Percentiles rank a stretch among this genome's conserved stretches.
Conservation (phyloP, 768 basidiomycete species). For the Mycena galericulata region DNA sequence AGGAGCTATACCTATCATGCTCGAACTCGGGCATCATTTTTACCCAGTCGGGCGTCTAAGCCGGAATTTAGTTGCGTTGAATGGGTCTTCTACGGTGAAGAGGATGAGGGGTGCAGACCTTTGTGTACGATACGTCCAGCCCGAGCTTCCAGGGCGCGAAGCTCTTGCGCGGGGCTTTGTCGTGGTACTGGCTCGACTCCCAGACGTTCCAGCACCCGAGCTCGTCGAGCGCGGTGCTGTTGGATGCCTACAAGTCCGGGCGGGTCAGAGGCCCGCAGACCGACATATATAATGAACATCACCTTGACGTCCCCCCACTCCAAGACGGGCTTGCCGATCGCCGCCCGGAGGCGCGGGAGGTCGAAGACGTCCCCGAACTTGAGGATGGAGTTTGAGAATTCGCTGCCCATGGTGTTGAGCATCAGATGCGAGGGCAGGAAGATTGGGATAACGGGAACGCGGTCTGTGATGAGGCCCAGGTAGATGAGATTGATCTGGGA, state of each 20-base stretch:
- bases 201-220: conserved; percentile 50
- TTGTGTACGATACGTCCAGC: conserved; percentile 3
- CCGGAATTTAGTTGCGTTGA: too few relatives aligned
- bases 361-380: conserved; percentile 51
- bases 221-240: conserved; percentile 29
- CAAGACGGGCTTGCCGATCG: conserved; percentile 44
- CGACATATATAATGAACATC: background rate
- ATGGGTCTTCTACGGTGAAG: conserved; percentile 36
- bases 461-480: conserved; percentile 48
- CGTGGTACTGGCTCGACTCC: conserved; percentile 31
- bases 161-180: conserved; percentile 32
- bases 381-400: conserved; percentile 33
- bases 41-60: conserved; percentile 37
- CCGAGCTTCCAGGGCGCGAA: conserved; percentile 34
- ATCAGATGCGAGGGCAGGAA: conserved; percentile 48
- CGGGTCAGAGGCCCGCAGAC: background rate
- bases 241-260: background rate
- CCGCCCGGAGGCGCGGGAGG: conserved; percentile 44
- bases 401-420: conserved; percentile 30
- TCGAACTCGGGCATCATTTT: conserved; percentile 34
- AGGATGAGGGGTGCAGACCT: background rate
- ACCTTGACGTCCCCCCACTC: conserved; percentile 54
- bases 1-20: conserved; percentile 35
- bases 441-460: conserved; percentile 49
- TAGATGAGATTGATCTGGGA: conserved; percentile 50